Evolutionary conservation across 2,329 filamentous ascomycete genomes (phyloP).

Genomic region (Trichoderma asperellum): DNA sequence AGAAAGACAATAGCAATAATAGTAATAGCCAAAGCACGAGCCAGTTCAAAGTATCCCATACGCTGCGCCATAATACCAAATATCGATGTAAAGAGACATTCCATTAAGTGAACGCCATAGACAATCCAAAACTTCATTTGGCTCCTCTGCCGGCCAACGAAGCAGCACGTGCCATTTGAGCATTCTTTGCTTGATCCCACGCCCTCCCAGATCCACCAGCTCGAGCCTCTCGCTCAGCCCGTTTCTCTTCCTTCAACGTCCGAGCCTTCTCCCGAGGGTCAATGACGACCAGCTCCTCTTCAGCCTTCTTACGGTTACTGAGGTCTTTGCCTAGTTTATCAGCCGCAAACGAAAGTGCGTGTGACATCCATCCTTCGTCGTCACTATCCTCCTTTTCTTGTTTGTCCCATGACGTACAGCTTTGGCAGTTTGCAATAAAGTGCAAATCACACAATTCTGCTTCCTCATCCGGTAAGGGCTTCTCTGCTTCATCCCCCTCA

Average conservation of each 20-base stretch:
- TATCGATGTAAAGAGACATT: background rate
- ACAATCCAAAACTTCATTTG: conserved; percentile 43
- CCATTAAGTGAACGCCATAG: background rate
- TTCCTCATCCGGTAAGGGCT: conserved; percentile 60
- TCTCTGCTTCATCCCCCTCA: conserved; percentile 36
- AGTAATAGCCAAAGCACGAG: background rate
- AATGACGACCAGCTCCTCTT: conserved; percentile 90
- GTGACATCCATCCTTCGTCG: conserved; percentile 80
- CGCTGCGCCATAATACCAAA: conserved; percentile 7
- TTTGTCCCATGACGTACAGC: conserved; percentile 83
- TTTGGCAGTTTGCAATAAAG: conserved; percentile 94
- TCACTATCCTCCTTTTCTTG: conserved; percentile 62
- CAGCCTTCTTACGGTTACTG: conserved; percentile 86
- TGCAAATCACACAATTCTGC: conserved; percentile 85
- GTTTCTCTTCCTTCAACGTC: conserved; percentile 69
- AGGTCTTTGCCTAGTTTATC: conserved; percentile 91
- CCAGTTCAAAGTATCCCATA: conserved; percentile 5
- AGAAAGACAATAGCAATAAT: background rate
- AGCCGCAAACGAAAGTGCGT: conserved; percentile 82
- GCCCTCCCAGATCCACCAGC: conserved; percentile 58
- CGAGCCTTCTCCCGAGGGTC: conserved; percentile 84
- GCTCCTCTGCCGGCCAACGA: conserved; percentile 62
- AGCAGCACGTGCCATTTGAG: conserved; percentile 57
- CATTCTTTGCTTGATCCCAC: conserved; percentile 63
- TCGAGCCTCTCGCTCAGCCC: conserved; percentile 59